Conservation (phyloP, 2,329 filamentous ascomycete genomes). For the Xylariaceae sp. region DNA sequence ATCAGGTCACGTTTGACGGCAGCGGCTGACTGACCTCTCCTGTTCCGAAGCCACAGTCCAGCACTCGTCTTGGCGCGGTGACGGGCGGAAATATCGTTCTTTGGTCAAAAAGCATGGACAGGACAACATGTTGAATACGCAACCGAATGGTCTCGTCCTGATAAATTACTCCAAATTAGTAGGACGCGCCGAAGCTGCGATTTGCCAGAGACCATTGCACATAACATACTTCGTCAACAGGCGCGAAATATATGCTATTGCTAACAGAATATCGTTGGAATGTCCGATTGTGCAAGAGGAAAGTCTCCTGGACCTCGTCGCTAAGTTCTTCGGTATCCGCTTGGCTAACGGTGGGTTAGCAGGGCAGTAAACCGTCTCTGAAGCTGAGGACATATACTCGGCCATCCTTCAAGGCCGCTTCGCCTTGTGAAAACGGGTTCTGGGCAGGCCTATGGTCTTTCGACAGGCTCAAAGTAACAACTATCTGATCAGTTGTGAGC, state of each 20-base stretch:
- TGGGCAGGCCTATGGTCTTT: conserved; percentile 3
- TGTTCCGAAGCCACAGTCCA: conserved; percentile 72
- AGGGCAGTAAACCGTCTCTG: conserved; percentile 10
- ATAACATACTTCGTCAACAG: conserved; percentile 62
- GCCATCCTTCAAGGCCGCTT: conserved; percentile 21
- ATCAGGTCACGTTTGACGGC: neutral
- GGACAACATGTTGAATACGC: conserved; percentile 58
- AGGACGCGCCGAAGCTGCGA: neutral
- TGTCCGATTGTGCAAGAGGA: conserved; percentile 57
- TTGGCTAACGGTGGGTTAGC: conserved; percentile 36
- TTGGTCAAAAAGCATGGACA: conserved; percentile 61
- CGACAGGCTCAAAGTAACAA: conserved; percentile 3
- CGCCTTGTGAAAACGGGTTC: conserved; percentile 1
- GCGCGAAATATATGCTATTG: conserved; percentile 62
- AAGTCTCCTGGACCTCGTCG: conserved; percentile 55
- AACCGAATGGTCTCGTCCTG: conserved; percentile 67
- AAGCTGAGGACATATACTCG: conserved; percentile 22
- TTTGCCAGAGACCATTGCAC: conserved; percentile 1
- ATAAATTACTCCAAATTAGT: conserved; percentile 9
- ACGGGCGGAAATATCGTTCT: conserved; percentile 69
- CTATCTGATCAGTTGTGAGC: neutral
- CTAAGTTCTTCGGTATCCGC: conserved; percentile 39
- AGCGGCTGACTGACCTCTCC: conserved; percentile 37
- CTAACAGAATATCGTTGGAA: conserved; percentile 66
- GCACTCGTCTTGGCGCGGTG: conserved; percentile 50